Evolutionary conservation across 2,329 filamentous ascomycete genomes (phyloP), one percentile per base, ranked within the genome.

Genomic region (Colletotrichum sp.): DNA sequence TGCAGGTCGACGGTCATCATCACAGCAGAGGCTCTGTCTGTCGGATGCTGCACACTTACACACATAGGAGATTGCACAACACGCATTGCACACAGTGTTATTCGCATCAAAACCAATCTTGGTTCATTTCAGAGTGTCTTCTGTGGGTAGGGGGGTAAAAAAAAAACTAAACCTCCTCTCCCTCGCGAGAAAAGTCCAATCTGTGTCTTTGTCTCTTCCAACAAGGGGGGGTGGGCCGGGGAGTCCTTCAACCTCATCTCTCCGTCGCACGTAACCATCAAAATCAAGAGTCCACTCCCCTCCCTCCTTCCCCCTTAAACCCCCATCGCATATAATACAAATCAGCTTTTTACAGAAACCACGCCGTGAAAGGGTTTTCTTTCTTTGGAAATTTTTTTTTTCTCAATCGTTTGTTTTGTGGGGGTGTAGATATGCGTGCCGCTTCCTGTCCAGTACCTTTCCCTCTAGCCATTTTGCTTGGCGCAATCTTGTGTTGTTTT

Each of bases 261-360:
- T 24, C 64, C 43, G 24, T 56, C 38, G 61, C 74, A 69, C 59
- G 61, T 59, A 26, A 32, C 13, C 48, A 36, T 48, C 58, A 61
- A 32, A 30, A 48, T 30, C 21, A 62, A 62, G 21, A 62, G 10
- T 34, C n/a, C 13, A 62, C n/a, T 21, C 10, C 13, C 62, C 21
- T 48, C n/a, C 59, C 32, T 34, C 32, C 52, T 65, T 28, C 18
- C 16, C 59, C 59, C 38, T 21, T 58, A 21, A 21, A 24, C n/a
- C 48, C 64, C 26, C 8, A n/a, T 64, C 73, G 73, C 73, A 32
- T 77, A 77, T 73, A 71, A 68, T 77, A 77, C 76, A 76, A 69
- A 69, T 70, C 76, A 74, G 63, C 69, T 76, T 76, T 77, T 76
- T 77, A 77, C 76, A 77, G 58, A 66, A 74, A 67, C 48, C 67